Percentiles rank a stretch among this genome's conserved stretches.
Evolutionary conservation across 176 grass and related monocot genomes (phyloP).

Genomic region (Avena insularis): DNA sequence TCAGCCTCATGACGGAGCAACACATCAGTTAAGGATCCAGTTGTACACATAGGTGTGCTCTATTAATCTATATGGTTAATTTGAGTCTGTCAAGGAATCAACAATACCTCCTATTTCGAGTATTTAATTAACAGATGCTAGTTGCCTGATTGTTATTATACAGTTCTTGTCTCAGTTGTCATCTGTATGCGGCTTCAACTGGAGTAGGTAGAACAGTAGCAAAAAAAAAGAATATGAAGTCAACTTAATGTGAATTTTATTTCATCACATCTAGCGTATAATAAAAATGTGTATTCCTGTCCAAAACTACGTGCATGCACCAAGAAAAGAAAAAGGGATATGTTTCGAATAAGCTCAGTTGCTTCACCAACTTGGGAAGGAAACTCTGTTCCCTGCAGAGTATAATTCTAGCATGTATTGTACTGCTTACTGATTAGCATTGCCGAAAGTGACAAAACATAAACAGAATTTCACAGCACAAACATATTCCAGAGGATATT

Average conservation of each 20-base stretch:
- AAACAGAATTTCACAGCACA: background rate
- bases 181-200: background rate
- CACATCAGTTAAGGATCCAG: constrained; percentile 18
- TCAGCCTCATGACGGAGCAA: constrained; percentile 39
- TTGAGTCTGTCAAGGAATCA: constrained; percentile 25
- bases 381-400: background rate
- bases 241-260: background rate
- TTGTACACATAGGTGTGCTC: background rate
- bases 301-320: background rate
- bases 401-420: constrained; percentile 32
- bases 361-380: constrained; percentile 19
- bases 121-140: background rate
- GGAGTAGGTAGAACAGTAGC: background rate
- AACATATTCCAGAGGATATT: constrained; percentile 6
- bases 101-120: background rate
- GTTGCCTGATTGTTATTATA: background rate
- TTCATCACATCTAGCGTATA: background rate
- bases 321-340: background rate
- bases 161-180: background rate
- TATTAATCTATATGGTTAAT: background rate
- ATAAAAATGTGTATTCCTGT: background rate
- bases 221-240: background rate
- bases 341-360: constrained; percentile 26
- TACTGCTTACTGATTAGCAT: background rate
- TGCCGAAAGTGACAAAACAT: background rate